Percentiles rank a stretch among this genome's conserved stretches.
Evolutionary conservation across 306 rosid species (phyloP).

Genomic region (Styphnolobium japonicum): DNA sequence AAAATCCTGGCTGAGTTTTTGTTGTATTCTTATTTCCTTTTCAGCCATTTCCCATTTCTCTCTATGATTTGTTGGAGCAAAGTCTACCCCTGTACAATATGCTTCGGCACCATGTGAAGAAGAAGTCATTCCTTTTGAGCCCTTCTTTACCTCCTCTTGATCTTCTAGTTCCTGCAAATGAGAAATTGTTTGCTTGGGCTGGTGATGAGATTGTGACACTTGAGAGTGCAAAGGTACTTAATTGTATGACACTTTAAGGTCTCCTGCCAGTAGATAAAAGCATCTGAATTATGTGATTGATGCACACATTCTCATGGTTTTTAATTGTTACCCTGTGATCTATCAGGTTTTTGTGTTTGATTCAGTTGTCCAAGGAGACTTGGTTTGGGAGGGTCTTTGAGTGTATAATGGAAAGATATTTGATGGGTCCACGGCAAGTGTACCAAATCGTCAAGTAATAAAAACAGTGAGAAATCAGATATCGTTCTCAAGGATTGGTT

Average conservation of each 20-base stretch:
- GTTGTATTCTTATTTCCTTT: constrained; percentile 6
- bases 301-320: constrained; percentile 16
- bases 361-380: constrained; percentile 87
- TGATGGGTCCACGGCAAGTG: too few relatives aligned
- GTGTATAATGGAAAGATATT: constrained; percentile 67
- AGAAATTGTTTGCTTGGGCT: constrained; percentile 84
- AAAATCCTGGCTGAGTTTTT: constrained; percentile 13
- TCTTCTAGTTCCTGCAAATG: constrained; percentile 81
- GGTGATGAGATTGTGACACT: constrained; percentile 82
- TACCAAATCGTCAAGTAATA: too few relatives aligned
- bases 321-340: constrained; percentile 21
- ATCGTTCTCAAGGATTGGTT: too few relatives aligned
- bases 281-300: constrained; percentile 1
- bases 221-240: constrained; percentile 67
- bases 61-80: constrained; percentile 66
- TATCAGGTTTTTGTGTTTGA: constrained; percentile 79
- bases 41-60: constrained; percentile 72
- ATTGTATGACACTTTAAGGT: constrained; percentile 4
- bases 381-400: constrained; percentile 92
- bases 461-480: too few relatives aligned
- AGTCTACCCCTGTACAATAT: constrained; percentile 73
- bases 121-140: constrained; percentile 42
- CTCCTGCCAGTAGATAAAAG: not conserved
- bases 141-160: constrained; percentile 65
- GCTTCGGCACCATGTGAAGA: constrained; percentile 60